These are phyloP conservation scores for Brassica rapa DNA, from an alignment of 345 rosid genomes.

Conservation along the genomic window DNA sequence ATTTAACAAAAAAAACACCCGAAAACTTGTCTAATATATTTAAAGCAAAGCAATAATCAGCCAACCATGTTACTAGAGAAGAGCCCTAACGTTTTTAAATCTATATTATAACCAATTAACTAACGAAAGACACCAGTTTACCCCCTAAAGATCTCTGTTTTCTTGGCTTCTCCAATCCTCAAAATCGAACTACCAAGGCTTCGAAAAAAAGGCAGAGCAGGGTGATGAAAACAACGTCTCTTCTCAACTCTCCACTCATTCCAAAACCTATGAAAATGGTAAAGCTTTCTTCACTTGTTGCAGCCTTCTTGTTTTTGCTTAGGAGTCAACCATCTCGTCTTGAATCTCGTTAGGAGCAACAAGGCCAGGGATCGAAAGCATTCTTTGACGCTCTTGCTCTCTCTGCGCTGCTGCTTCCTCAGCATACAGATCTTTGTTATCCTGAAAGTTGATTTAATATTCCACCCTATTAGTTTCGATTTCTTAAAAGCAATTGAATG, in stretches of 20 bases:
- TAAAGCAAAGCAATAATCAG: constrained; percentile 7
- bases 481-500: constrained; percentile 6
- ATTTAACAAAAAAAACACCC: constrained; percentile 10
- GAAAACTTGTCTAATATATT: constrained; percentile 7
- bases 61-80: constrained; percentile 21
- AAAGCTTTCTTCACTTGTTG: constrained; percentile 4
- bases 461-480: neutral
- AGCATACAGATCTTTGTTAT: constrained; percentile 80
- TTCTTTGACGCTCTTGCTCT: constrained; percentile 70
- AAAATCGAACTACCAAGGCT: constrained; percentile 20
- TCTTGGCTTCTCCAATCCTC: constrained; percentile 24
- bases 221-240: constrained; percentile 11
- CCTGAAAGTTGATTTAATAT: constrained; percentile 42
- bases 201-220: neutral
- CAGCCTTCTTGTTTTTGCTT: constrained; percentile 23
- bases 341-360: constrained; percentile 80
- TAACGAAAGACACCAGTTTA: constrained; percentile 19
- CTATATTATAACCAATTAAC: constrained; percentile 32
- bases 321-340: constrained; percentile 82
- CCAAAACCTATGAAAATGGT: neutral
- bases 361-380: constrained; percentile 81
- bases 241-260: constrained; percentile 7
- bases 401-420: constrained; percentile 83
- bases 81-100: constrained; percentile 27
- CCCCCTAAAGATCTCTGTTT: constrained; percentile 16